Evolutionary conservation across 106 monocot genomes (phyloP), one percentile per base, ranked within the genome.

Genomic region (Allium fistulosum): DNA sequence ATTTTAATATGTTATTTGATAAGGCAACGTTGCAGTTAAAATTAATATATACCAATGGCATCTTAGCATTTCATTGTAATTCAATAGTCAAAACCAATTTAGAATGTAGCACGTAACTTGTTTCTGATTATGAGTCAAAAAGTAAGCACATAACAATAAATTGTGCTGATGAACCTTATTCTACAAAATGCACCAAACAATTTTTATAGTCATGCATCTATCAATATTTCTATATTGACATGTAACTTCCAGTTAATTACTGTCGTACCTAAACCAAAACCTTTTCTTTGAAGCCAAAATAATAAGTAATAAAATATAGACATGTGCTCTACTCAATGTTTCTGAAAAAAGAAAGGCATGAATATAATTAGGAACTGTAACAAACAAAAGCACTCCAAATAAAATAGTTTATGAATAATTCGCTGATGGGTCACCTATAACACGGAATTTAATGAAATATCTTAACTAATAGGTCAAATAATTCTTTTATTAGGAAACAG

Each of bases 301-400:
- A 28, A 62, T 14, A 45, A 26, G 61, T 46, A 17, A 16, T 28
- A 37, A 61, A 13, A 62, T 45, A 45, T 46, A 62, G 26, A 62
- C 62, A 45, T 62, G 62, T 46, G 10, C 7, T 62, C 46, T 47
- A 62, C 62, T 46, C 62, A 62, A 62, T 46, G 62, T 13, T 16
- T n/a, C 11, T 8, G 26, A 37, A 61, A 61, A 26, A 61, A 27
- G 26, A 61, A 28, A 61, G 61, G 37, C 61, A 61, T 27, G 9
- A 59, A 59, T 37, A 59, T 7, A 17, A 9, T 18, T 13, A 17
- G 4, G 37, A 61, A 26, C 61, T 26, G 61, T 61, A 26, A 10
- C 58, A 58, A 58, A 14, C 18, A 18, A 58, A 11, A 18, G 18
- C 58, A 58, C 58, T 11, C 14, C 15, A 14, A 58, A 16, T 11